Evolutionary conservation across 2,329 filamentous ascomycete species (phyloP), one percentile per base, ranked within the genome.

Genomic region (Apiospora pterosperma): DNA sequence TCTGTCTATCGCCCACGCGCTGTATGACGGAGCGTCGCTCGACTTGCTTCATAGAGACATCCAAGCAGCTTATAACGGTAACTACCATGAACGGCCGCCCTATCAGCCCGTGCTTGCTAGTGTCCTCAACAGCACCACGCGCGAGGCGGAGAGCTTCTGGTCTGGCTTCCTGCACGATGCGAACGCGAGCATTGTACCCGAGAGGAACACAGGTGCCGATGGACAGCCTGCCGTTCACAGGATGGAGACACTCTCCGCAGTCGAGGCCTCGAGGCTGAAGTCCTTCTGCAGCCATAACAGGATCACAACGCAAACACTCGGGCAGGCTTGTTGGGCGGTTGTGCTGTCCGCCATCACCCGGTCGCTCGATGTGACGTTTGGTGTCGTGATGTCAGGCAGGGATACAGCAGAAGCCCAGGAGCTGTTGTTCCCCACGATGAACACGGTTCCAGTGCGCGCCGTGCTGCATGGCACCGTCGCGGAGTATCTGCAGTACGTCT

Each of bases 11-110:
- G 85, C 93, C 0, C 94, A 97, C 76, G 92, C 93, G 1, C 82
- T 97, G 23, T 97, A 97, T 69, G 94, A 97, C 73, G 94, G 94
- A 0, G 93, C 90, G 86, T 97, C 93, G 3, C 83, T 97, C 14
- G 81, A 82, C 4, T 78, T 96, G 19, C 76, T 97, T 1, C 92
- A 96, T 70, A 80, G 84, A 52, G 88, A 96, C 71, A 84, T 97
- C 0, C 76, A 82, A 19, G 80, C 76, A n/a, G 87, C 89, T 1
- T 97, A 96, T 67, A 59, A 79, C 5, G 79, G 80, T 5, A 7
- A 5, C 38, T 74, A 79, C 12, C 68, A 70, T 3, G 41, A 75
- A 1, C 81, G 88, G 5, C 79, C 82, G 11, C 74, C 79, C 0
- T 85, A 87, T 39, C 80, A 85, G 41, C 68, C 76, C 1, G 83